Percentiles rank a stretch among this genome's conserved stretches.
Conservation (phyloP, 208 protist species). For the Wallacemonas sp. region DNA sequence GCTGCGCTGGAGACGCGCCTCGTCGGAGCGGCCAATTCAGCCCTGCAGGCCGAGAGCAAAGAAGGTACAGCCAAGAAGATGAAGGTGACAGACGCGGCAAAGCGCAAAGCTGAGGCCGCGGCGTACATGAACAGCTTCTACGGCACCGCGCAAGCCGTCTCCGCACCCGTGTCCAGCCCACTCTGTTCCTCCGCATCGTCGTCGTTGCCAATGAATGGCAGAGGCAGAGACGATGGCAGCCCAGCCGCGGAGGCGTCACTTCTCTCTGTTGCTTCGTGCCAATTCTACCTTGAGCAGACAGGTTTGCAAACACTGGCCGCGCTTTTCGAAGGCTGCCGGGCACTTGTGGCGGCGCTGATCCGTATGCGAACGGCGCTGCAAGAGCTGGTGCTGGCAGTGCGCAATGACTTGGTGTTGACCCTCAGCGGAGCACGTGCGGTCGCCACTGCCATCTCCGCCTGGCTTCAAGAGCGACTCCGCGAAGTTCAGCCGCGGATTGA, state of each 20-base stretch:
- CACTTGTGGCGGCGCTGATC: constrained; percentile 40
- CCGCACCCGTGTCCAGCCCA: neutral
- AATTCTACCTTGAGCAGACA: neutral
- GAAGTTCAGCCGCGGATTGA: too few species aligned
- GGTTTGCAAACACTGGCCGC: constrained; percentile 14
- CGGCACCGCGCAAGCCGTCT: neutral
- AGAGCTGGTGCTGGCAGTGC: constrained; percentile 50
- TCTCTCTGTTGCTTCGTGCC: neutral
- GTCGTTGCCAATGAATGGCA: neutral
- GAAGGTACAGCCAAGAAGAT: neutral
- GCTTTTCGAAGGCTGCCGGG: constrained; percentile 31
- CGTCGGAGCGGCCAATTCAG: neutral
- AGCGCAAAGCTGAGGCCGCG: constrained; percentile 10
- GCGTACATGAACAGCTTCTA: constrained; percentile 12
- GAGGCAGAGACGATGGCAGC: neutral
- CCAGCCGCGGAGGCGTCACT: neutral
- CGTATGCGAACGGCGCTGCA: constrained; percentile 64
- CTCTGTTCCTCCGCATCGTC: neutral
- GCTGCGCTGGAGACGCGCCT: constrained; percentile 10
- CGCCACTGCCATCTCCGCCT: constrained; percentile 1
- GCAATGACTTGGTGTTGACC: constrained; percentile 27
- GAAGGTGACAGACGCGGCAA: neutral
- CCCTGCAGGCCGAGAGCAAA: too few species aligned
- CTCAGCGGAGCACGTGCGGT: constrained; percentile 17
- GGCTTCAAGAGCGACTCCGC: constrained; percentile 2